Evolutionary conservation across 2,329 filamentous ascomycete species (phyloP).

Genomic region (Fusarium chuoi): DNA sequence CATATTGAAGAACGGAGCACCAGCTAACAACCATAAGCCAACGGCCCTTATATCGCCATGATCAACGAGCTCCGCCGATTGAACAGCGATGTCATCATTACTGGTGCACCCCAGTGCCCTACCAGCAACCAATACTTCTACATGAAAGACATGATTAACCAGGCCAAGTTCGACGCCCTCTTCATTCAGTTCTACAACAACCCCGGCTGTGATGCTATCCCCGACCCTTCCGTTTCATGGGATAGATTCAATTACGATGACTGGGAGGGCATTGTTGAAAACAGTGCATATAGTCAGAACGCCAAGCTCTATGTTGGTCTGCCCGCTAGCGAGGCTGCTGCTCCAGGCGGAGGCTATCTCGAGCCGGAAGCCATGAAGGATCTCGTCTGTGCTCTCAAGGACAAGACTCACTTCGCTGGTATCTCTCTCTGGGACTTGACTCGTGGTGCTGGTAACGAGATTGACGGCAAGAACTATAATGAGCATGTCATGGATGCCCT

Average conservation of each 20-base stretch:
- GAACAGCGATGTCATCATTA: constrained; percentile 50
- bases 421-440: constrained; percentile 59
- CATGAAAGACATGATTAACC: constrained; percentile 52
- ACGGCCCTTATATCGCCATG: constrained; percentile 53
- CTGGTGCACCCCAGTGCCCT: constrained; percentile 59
- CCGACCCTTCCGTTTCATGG: constrained; percentile 42
- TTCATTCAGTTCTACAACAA: constrained; percentile 65
- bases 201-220: constrained; percentile 50
- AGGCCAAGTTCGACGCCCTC: constrained; percentile 54
- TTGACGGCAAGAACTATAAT: constrained; percentile 51
- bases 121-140: constrained; percentile 42
- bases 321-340: constrained; percentile 46
- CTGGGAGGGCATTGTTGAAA: constrained; percentile 52
- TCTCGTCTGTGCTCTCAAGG: constrained; percentile 53
- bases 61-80: constrained; percentile 49
- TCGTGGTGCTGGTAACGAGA: constrained; percentile 46
- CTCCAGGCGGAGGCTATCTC: constrained; percentile 49
- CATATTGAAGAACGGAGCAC: background rate
- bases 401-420: constrained; percentile 55
- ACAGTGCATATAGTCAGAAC: constrained; percentile 49
- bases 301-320: constrained; percentile 60
- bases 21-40: constrained; percentile 38
- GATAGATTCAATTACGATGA: constrained; percentile 56
- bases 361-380: constrained; percentile 47
- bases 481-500: constrained; percentile 52